A percentile compares a stretch with the other conserved stretches of the same genome.
Evolutionary conservation across 2,329 filamentous ascomycete species (phyloP).

Genomic region (Exophiala calicioides): DNA sequence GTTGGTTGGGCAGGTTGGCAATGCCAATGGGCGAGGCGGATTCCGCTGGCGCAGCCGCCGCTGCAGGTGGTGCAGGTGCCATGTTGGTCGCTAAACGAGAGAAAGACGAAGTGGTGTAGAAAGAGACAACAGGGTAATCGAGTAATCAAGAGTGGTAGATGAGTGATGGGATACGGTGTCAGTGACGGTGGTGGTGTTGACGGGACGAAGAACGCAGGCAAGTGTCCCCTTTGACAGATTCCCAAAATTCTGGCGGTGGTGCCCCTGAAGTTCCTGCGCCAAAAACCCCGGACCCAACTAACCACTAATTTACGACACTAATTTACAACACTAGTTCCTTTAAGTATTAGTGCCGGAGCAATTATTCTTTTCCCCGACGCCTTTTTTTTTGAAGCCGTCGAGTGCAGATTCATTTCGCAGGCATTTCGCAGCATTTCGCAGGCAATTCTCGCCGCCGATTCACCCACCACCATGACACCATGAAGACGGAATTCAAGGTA

Average conservation of each 20-base stretch:
- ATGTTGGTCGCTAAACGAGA: slow-evolving; percentile 41
- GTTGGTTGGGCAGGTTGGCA: slow-evolving; percentile 72
- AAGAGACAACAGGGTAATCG: slow-evolving; percentile 25
- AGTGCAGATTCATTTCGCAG: slow-evolving; percentile 10
- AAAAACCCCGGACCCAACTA: slow-evolving; percentile 38
- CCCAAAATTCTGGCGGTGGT: slow-evolving; percentile 8
- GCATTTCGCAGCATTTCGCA: too few species aligned
- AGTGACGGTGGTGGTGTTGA: not conserved
- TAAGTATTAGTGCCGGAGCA: slow-evolving; percentile 33
- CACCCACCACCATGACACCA: slow-evolving; percentile 45
- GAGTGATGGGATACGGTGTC: not conserved
- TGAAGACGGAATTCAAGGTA: slow-evolving; percentile 99
- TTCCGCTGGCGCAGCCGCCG: too few species aligned
- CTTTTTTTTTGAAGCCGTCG: slow-evolving; percentile 25
- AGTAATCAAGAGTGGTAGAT: slow-evolving; percentile 12
- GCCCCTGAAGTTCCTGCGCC: slow-evolving; percentile 39
- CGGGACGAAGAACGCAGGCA: slow-evolving; percentile 4
- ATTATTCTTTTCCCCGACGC: slow-evolving; percentile 25
- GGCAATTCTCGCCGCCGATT: too few species aligned
- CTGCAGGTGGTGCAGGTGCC: slow-evolving; percentile 54
- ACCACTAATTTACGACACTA: too few species aligned
- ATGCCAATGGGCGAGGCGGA: slow-evolving; percentile 70
- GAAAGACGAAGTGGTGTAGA: slow-evolving; percentile 7
- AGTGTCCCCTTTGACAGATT: slow-evolving; percentile 1
- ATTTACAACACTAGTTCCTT: slow-evolving; percentile 23